A percentile compares a stretch with the other conserved stretches of the same genome.
Conservation (phyloP, 1,284 basidiomycete species). For the Moniliella sp. region DNA sequence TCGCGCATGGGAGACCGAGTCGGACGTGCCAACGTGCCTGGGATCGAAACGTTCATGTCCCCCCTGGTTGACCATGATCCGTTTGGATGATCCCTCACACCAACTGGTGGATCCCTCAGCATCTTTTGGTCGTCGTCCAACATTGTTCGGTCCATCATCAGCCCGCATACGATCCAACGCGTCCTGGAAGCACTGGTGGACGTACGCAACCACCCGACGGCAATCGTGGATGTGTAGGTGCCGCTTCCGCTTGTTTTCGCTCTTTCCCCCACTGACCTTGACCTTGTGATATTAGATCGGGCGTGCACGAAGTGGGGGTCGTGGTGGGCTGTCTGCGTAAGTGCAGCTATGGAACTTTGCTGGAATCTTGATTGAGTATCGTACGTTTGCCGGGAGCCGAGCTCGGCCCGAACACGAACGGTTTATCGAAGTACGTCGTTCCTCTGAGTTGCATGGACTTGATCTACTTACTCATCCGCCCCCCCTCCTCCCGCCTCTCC, state of each 20-base stretch:
- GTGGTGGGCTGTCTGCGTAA: conserved; percentile 24
- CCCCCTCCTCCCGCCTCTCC: background rate
- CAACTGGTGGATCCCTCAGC: no score
- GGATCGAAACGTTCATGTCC: no score
- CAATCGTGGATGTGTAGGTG: conserved; percentile 14
- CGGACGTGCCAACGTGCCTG: no score
- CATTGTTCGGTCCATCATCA: conserved; percentile 1
- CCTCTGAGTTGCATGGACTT: background rate
- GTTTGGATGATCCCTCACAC: no score
- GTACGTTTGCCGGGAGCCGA: conserved; percentile 19
- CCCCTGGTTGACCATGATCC: no score
- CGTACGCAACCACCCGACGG: conserved; percentile 9
- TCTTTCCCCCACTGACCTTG: conserved; percentile 2
- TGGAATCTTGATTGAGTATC: conserved; percentile 23
- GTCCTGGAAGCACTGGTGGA: conserved; percentile 18
- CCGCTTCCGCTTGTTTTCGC: background rate
- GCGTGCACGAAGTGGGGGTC: conserved; percentile 25
- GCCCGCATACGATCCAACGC: conserved; percentile 21
- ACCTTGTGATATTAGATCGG: conserved; percentile 5
- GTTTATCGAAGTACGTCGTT: conserved; percentile 15
- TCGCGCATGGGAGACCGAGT: no score
- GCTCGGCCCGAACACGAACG: conserved; percentile 21
- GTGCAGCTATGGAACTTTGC: conserved; percentile 27
- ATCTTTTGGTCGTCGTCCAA: conserved; percentile 1
- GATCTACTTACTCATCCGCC: background rate